A percentile compares a stretch with the other conserved stretches of the same genome.
These are phyloP conservation scores for Mollisia scopiformis DNA, from an alignment of 2,329 filamentous ascomycete genomes.

Conservation along the genomic window DNA sequence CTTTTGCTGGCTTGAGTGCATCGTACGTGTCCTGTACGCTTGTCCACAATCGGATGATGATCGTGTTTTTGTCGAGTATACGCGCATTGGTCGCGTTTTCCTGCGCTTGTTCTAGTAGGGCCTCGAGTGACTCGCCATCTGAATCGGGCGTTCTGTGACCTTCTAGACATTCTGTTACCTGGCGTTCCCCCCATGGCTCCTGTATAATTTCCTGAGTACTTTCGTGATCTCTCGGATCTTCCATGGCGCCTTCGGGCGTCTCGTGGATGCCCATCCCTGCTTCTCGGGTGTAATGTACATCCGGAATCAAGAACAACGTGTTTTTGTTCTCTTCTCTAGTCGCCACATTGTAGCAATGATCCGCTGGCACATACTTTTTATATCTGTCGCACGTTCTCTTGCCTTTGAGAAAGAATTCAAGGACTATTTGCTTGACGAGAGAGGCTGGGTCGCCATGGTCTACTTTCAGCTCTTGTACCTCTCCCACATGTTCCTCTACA, in stretches of 20 bases:
- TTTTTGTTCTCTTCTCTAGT: constrained; percentile 12
- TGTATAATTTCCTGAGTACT: background rate
- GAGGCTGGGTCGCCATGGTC: constrained; percentile 8
- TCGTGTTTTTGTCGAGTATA: constrained; percentile 15
- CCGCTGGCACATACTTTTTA: constrained; percentile 15
- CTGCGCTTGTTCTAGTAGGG: constrained; percentile 11
- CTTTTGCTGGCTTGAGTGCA: constrained; percentile 12
- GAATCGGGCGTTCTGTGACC: background rate
- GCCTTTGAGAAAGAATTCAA: constrained; percentile 5
- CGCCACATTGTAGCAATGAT: constrained; percentile 15
- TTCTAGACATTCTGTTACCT: constrained; percentile 2
- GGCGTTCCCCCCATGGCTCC: background rate
- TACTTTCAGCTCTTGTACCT: background rate
- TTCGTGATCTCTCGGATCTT: background rate
- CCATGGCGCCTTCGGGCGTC: constrained; percentile 1
- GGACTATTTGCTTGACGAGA: constrained; percentile 14
- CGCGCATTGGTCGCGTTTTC: too few relatives aligned
- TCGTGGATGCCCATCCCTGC: constrained; percentile 1
- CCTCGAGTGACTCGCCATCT: background rate
- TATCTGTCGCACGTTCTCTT: constrained; percentile 19
- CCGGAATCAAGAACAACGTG: constrained; percentile 20
- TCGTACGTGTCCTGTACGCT: constrained; percentile 4
- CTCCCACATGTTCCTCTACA: constrained; percentile 5
- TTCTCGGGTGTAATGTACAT: constrained; percentile 6
- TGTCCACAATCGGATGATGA: constrained; percentile 18